Evolutionary conservation across 768 basidiomycete species (phyloP), one percentile per base, ranked within the genome.

Genomic region (Dioszegia aurantiaca): DNA sequence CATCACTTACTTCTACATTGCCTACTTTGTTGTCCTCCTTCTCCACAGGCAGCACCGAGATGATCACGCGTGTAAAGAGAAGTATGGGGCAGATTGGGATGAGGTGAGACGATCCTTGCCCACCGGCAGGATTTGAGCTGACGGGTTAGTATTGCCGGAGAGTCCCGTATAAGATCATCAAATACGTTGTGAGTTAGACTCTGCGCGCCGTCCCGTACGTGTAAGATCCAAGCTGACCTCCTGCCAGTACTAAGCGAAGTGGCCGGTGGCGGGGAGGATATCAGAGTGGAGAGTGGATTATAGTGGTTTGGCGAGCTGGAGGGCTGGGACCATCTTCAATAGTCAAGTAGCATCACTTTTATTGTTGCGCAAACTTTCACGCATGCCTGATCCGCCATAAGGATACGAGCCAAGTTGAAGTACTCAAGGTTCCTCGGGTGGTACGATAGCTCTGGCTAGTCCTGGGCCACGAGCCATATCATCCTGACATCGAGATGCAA

Each of bases 71-170:
- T 99, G 95, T 76, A 81, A 84, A 72, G 83, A 85, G 69, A 98
- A 97, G 90, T 94, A 99, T 70, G 91, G 93, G 24, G 83, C 88
- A 65, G 93, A 97, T 70, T 98, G 94, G 94, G 81, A 85, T 55
- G 86, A 82, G 67, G 71, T 74, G 43, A 26, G 69, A n/a, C n/a
- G n/a, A n/a, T n/a, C n/a, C n/a, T n/a, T n/a, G n/a, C 26, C 23
- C 21, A 16, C 11, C 33, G 14, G 19, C 4, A 16, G 31, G 31
- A 24, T 21, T 21, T 10, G 21, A 39, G 51, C 51, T 53, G 51
- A 53, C 24, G 11, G 14, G 56, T 23, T 56, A 72, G 77, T 98
- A 98, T 80, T 89, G 85, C 79, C 82, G 85, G 69, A 78, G 89
- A 26, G 93, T 95, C 26, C 87, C 86, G 1, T 94, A 82, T 65